Conservation (phyloP, 768 basidiomycete species). For the Cyclocybe aegerita region DNA sequence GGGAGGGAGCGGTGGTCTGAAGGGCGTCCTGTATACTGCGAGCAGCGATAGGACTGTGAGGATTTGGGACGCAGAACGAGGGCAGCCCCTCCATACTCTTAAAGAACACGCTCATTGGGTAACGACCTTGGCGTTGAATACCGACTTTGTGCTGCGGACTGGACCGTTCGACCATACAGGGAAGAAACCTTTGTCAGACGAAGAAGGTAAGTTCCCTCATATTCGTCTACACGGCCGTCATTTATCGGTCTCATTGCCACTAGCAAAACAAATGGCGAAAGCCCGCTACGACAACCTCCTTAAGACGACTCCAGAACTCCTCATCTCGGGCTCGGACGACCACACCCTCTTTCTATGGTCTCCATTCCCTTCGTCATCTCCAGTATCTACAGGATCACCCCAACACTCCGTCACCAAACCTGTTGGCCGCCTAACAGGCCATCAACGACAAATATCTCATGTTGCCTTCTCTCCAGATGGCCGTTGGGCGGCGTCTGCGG, state of each 20-base stretch:
- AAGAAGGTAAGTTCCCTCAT: conserved; percentile 58
- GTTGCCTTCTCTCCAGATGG: conserved; percentile 96
- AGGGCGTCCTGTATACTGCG: conserved; percentile 89
- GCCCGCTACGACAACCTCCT: conserved; percentile 76
- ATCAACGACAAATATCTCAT: conserved; percentile 92
- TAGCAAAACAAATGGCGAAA: conserved; percentile 76
- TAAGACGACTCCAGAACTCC: conserved; percentile 66
- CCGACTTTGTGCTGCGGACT: conserved; percentile 92
- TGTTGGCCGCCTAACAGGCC: conserved; percentile 79
- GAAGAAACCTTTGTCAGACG: conserved; percentile 76
- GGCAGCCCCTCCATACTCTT: conserved; percentile 77
- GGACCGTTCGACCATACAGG: conserved; percentile 91
- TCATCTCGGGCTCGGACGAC: conserved; percentile 97
- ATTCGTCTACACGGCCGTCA: background rate
- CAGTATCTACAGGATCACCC: conserved; percentile 11
- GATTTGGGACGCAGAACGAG: conserved; percentile 92
- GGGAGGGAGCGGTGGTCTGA: conserved; percentile 77
- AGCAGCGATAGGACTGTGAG: conserved; percentile 93
- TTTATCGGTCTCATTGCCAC: background rate
- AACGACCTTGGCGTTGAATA: conserved; percentile 92
- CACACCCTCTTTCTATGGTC: conserved; percentile 98
- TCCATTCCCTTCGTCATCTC: conserved; percentile 54
- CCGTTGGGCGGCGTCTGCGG: conserved; percentile 85
- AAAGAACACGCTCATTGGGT: conserved; percentile 99
- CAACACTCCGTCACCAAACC: conserved; percentile 34